These are phyloP conservation scores for Ophryocystis elektroscirrha DNA, from an alignment of 169 alveolate species.

Conservation along the genomic window DNA sequence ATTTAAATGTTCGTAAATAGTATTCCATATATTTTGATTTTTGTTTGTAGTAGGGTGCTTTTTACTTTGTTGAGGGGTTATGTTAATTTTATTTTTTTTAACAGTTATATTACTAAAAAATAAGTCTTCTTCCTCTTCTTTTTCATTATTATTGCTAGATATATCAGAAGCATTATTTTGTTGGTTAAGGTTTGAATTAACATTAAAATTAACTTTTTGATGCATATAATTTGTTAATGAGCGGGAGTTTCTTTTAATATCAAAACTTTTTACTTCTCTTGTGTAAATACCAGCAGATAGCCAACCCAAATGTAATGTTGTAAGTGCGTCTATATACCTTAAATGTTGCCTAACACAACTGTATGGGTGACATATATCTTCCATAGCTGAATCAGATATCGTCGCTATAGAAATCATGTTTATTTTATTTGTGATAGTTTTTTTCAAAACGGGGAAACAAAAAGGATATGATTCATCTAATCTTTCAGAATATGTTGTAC, in stretches of 20 bases:
- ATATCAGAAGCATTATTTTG: background rate
- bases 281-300: slow-evolving; percentile 17
- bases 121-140: too few relatives aligned
- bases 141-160: too few relatives aligned
- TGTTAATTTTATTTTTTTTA: too few relatives aligned
- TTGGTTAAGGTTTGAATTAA: background rate
- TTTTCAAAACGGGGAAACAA: too few relatives aligned
- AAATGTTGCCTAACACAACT: slow-evolving; percentile 25
- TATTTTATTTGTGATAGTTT: slow-evolving; percentile 1
- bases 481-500: background rate
- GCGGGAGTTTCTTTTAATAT: too few relatives aligned
- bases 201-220: background rate
- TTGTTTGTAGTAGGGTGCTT: too few relatives aligned
- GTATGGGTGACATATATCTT: slow-evolving; percentile 12
- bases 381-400: slow-evolving; percentile 4
- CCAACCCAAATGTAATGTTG: slow-evolving; percentile 32
- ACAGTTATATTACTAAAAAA: too few relatives aligned
- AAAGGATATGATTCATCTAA: too few relatives aligned
- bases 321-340: slow-evolving; percentile 24
- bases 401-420: slow-evolving; percentile 7
- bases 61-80: too few relatives aligned
- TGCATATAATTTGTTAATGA: background rate
- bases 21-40: too few relatives aligned
- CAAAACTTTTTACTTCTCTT: background rate
- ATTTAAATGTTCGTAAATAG: background rate